Percentiles rank a stretch among this genome's conserved stretches.
phyloP scores from a whole-genome alignment of 2,329 filamentous ascomycete genomes.

The Trichoderma harzianum region DNA sequence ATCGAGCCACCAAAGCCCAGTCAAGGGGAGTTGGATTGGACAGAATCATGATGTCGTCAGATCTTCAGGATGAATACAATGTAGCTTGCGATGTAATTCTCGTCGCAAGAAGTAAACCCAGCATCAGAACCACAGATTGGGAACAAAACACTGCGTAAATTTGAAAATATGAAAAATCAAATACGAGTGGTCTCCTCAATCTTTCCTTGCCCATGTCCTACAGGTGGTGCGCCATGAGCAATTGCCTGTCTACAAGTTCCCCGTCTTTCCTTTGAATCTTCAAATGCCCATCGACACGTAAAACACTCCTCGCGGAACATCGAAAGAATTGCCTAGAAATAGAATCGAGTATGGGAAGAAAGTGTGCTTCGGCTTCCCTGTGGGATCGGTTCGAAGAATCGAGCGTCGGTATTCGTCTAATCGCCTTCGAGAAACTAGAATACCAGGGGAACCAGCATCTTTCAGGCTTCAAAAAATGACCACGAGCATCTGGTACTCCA shows the following conservation, averaged over 20 bases:
- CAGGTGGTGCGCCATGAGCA: neutral
- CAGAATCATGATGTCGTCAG: neutral
- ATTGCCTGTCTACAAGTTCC: no score
- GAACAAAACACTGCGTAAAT: neutral
- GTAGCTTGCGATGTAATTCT: neutral
- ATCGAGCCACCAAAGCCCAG: neutral
- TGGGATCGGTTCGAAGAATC: neutral
- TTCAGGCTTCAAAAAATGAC: neutral
- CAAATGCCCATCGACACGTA: neutral
- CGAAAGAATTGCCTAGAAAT: no score
- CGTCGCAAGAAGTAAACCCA: neutral
- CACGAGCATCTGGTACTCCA: neutral
- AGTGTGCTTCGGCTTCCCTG: neutral
- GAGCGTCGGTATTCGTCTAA: neutral
- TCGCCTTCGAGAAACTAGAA: neutral
- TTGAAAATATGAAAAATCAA: neutral
- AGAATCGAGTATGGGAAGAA: accelerated
- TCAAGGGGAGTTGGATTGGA: neutral
- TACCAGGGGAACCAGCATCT: neutral
- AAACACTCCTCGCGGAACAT: neutral
- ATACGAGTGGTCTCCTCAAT: neutral
- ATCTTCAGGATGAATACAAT: neutral
- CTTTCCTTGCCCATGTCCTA: neutral
- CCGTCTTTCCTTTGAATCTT: neutral
- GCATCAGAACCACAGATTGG: neutral